Evolutionary conservation across 139 green algal genomes (phyloP).

Genomic region (Klebsormidium nitens): DNA sequence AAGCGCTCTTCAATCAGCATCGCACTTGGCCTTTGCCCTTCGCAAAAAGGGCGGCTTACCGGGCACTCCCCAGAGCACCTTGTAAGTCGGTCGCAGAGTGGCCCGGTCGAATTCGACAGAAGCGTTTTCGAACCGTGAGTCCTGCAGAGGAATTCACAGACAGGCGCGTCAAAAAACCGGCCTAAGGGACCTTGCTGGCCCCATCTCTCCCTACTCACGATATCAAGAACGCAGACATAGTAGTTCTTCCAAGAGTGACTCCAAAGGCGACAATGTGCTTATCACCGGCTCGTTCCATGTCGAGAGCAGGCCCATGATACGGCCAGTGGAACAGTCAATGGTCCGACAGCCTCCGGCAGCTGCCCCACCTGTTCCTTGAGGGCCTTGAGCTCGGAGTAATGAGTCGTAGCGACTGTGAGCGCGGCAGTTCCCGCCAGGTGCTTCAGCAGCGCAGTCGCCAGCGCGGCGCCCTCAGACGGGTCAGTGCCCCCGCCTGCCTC

Average conservation of each 20-base stretch:
- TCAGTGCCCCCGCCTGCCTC: conserved; percentile 92
- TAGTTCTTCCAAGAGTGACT: neutral
- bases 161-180: neutral
- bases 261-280: too few species aligned
- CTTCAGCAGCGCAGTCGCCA: conserved; percentile 78
- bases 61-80: conserved; percentile 45
- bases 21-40: too few species aligned
- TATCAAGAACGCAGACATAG: neutral
- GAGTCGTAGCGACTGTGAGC: conserved; percentile 47
- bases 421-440: conserved; percentile 24
- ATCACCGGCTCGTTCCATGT: too few species aligned
- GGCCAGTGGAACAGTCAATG: neutral
- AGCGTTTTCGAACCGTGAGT: conserved; percentile 39
- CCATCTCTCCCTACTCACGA: neutral
- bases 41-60: too few species aligned
- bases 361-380: conserved; percentile 41
- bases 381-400: conserved; percentile 46
- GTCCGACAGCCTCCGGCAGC: neutral
- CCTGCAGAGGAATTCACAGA: neutral
- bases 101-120: conserved; percentile 45
- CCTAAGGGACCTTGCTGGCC: neutral
- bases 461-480: conserved; percentile 79
- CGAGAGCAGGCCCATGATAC: neutral
- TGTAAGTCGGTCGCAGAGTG: conserved; percentile 42
- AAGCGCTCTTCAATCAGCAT: too few species aligned